A percentile compares a stretch with the other conserved stretches of the same genome.
Evolutionary conservation across 2,329 filamentous ascomycete genomes (phyloP).

Genomic region (Aspergillus fischeri): DNA sequence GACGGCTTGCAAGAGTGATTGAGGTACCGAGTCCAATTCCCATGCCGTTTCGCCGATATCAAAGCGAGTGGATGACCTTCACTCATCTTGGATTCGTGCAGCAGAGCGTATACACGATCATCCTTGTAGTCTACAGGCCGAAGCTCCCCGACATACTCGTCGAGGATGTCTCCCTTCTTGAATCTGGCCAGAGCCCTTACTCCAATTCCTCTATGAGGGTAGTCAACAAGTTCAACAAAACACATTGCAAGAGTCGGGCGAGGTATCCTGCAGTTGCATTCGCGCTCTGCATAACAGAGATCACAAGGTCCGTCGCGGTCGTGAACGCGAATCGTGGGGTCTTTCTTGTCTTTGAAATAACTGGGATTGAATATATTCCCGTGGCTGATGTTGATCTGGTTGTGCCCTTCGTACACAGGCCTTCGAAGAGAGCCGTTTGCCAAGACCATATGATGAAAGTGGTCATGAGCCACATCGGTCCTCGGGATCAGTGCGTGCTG

Average conservation of each 20-base stretch:
- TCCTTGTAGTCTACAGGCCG: background rate
- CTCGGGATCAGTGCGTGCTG: background rate
- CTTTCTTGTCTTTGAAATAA: constrained; percentile 2
- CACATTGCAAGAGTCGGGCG: constrained; percentile 7
- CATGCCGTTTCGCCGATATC: constrained; percentile 18
- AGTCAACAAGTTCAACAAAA: constrained; percentile 30
- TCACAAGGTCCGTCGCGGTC: constrained; percentile 14
- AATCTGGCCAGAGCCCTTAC: constrained; percentile 26
- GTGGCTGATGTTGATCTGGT: constrained; percentile 14
- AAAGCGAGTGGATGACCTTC: background rate
- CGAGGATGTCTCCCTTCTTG: constrained; percentile 20
- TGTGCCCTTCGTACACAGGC: constrained; percentile 5
- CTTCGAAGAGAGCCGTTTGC: constrained; percentile 1
- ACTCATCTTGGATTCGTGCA: background rate
- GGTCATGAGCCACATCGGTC: constrained; percentile 5
- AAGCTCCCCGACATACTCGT: constrained; percentile 24
- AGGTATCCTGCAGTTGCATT: constrained; percentile 19
- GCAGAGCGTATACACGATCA: constrained; percentile 19
- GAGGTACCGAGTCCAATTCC: constrained; percentile 35
- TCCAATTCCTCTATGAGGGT: constrained; percentile 25
- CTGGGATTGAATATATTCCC: constrained; percentile 7
- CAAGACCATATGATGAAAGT: constrained; percentile 12
- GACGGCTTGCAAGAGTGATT: constrained; percentile 34
- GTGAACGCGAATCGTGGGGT: constrained; percentile 13
- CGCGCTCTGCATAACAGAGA: constrained; percentile 10